These are phyloP conservation scores for Collariella sp. DNA, from an alignment of 495 filamentous ascomycete genomes.

Conservation along the genomic window DNA sequence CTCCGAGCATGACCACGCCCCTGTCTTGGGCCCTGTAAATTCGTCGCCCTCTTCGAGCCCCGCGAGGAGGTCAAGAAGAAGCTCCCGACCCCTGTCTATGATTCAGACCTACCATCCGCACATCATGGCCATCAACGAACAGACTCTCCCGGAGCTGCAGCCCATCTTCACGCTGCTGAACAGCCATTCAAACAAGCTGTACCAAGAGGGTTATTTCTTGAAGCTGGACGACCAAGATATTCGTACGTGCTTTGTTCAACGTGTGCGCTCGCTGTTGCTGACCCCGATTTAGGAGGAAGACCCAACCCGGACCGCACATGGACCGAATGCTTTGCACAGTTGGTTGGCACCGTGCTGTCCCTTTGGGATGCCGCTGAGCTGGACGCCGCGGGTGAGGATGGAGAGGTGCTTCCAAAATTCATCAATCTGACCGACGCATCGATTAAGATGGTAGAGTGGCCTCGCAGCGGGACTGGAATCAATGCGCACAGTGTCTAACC, in stretches of 20 bases:
- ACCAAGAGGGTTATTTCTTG: constrained; percentile 94
- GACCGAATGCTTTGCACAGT: constrained; percentile 94
- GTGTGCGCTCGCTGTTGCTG: constrained; percentile 5
- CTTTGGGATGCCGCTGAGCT: constrained; percentile 93
- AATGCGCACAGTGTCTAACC: neutral
- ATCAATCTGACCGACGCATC: constrained; percentile 96
- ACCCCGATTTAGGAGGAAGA: constrained; percentile 59
- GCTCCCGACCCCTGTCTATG: constrained; percentile 51
- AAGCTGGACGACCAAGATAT: constrained; percentile 90
- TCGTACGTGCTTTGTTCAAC: constrained; percentile 46
- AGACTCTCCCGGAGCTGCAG: constrained; percentile 85
- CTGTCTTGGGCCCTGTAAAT: constrained; percentile 17
- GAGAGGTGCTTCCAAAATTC: constrained; percentile 86
- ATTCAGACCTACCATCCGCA: constrained; percentile 81
- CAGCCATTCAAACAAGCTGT: constrained; percentile 91
- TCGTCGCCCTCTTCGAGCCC: constrained; percentile 20
- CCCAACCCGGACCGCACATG: constrained; percentile 80
- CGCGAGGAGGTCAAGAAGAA: constrained; percentile 21
- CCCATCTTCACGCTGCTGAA: constrained; percentile 93
- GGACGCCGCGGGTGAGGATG: constrained; percentile 74
- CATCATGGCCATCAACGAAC: constrained; percentile 69
- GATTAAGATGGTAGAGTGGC: constrained; percentile 73
- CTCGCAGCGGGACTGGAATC: neutral
- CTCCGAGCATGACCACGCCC: constrained; percentile 35
- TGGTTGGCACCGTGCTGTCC: constrained; percentile 89